Evolutionary conservation across 1,284 basidiomycete species (phyloP).

Genomic region (Boletus sp.): DNA sequence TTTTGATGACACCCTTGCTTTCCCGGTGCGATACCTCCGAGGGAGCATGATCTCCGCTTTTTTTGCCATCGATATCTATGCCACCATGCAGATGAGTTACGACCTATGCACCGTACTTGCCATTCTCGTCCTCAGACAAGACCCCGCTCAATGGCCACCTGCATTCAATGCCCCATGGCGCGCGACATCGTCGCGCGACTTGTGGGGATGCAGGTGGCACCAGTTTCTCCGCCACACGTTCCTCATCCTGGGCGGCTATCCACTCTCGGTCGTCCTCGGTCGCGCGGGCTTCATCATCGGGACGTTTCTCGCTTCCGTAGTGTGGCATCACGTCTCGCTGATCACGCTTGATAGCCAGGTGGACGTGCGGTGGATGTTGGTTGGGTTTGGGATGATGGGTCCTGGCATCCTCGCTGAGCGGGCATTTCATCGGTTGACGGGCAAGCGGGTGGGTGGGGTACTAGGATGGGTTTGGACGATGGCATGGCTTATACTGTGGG

Average conservation of each 20-base stretch:
- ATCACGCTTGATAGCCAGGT: constrained; percentile 49
- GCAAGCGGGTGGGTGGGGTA: constrained; percentile 39
- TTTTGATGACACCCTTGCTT: constrained; percentile 43
- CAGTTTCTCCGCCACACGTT: constrained; percentile 36
- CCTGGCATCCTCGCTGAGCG: constrained; percentile 48
- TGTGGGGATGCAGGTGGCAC: constrained; percentile 46
- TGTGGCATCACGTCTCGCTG: constrained; percentile 49
- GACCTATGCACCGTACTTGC: constrained; percentile 38
- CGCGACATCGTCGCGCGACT: constrained; percentile 35
- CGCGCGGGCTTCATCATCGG: constrained; percentile 46
- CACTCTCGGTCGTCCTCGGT: constrained; percentile 40
- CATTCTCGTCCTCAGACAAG: constrained; percentile 35
- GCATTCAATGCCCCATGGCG: constrained; percentile 37
- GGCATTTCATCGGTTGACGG: constrained; percentile 30
- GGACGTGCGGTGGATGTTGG: constrained; percentile 41
- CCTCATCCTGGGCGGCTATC: constrained; percentile 27
- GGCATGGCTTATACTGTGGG: constrained; percentile 47
- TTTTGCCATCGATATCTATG: constrained; percentile 40
- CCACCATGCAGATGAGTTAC: constrained; percentile 39
- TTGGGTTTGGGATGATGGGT: constrained; percentile 55
- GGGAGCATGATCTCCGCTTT: constrained; percentile 40
- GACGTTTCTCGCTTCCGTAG: constrained; percentile 51
- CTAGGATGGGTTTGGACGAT: constrained; percentile 44
- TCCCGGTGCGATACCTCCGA: constrained; percentile 38
- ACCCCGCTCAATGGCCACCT: constrained; percentile 37